Evolutionary conservation across 1,284 basidiomycete genomes (phyloP), one percentile per base, ranked within the genome.

Genomic region (Chondrostereum purpureum): DNA sequence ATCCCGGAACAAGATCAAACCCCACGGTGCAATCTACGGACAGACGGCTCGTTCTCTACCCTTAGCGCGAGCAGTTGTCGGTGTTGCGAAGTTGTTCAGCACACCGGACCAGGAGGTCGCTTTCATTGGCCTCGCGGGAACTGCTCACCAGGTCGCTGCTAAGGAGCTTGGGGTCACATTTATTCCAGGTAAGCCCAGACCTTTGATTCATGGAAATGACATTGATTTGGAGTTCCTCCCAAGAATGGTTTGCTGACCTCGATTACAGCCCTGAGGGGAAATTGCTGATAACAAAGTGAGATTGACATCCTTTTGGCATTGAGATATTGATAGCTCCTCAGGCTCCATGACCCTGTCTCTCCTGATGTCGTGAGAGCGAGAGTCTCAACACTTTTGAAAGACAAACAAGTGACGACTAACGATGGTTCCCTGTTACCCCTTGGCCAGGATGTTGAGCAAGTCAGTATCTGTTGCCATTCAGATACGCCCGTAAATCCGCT

Each of bases 221-320:
- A 19, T 43, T 48, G 8, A 47, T 37, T 23, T 3, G 12, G 14
- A n/a, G n/a, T n/a, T n/a, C n/a, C n/a, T 18, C n/a, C 46, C 45
- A 34, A 80, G 78, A 81, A 53, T 81, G 77, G 74, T 81, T 79
- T 52, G 78, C 75, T 2, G 78, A 83, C 55, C 55, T 82, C 16
- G 73, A 78, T 8, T 82, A 83, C 48, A 69, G 60, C 37, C 56
- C 68, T 1, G 67, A 74, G 46, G 80, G 78, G 10, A 75, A 72
- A 49, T 59, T 79, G 13, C 51, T 81, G 19, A 77, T 81, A 48
- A 76, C 78, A 4, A 73, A 78, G 75, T 77, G 47, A 5, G 68
- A 20, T 36, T 10, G 12, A 27, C 18, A 17, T 55, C 1, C 12
- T 44, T 16, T 8, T 17, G 22, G 8, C 42, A n/a, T n/a, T n/a